Evolutionary conservation across 352 stramenopile genomes (phyloP).

Genomic region (Globisporangium middletonii): DNA sequence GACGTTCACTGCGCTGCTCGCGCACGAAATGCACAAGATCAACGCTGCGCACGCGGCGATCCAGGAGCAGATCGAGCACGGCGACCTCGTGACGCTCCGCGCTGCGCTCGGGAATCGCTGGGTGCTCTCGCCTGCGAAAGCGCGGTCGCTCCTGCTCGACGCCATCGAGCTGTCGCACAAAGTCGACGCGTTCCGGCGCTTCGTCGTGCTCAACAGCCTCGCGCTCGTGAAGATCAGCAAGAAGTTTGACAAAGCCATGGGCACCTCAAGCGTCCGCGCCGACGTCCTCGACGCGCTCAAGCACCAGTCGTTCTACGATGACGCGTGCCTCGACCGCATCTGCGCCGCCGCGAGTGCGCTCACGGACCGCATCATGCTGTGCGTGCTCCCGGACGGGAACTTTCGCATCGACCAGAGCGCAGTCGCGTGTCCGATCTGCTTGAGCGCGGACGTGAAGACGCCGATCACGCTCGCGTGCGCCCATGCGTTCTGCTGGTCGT

Average conservation of each 20-base stretch:
- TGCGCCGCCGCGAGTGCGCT: conserved; percentile 39
- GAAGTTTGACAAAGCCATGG: conserved; percentile 68
- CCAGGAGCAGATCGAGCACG: conserved; percentile 34
- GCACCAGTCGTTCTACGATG: conserved; percentile 60
- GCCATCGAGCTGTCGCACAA: conserved; percentile 54
- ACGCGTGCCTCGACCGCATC: conserved; percentile 42
- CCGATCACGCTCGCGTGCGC: conserved; percentile 65
- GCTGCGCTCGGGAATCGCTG: conserved; percentile 41
- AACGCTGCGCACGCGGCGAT: conserved; percentile 57
- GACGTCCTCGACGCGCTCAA: conserved; percentile 50
- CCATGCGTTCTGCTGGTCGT: conserved; percentile 83
- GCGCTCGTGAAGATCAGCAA: conserved; percentile 80
- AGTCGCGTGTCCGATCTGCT: conserved; percentile 64
- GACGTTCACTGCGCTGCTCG: conserved; percentile 28
- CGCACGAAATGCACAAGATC: conserved; percentile 48
- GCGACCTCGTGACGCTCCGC: conserved; percentile 32
- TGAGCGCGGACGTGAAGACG: conserved; percentile 53
- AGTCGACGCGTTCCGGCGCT: conserved; percentile 70
- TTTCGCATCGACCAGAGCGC: conserved; percentile 38
- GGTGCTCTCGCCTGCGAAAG: conserved; percentile 48
- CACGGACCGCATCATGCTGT: conserved; percentile 67
- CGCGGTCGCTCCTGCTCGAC: conserved; percentile 43
- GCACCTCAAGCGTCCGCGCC: conserved; percentile 20
- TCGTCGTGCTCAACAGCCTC: conserved; percentile 73
- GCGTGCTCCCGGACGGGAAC: conserved; percentile 61